These are phyloP conservation scores for Klebsormidium nitens DNA, from an alignment of 139 green algal genomes.

Conservation along the genomic window DNA sequence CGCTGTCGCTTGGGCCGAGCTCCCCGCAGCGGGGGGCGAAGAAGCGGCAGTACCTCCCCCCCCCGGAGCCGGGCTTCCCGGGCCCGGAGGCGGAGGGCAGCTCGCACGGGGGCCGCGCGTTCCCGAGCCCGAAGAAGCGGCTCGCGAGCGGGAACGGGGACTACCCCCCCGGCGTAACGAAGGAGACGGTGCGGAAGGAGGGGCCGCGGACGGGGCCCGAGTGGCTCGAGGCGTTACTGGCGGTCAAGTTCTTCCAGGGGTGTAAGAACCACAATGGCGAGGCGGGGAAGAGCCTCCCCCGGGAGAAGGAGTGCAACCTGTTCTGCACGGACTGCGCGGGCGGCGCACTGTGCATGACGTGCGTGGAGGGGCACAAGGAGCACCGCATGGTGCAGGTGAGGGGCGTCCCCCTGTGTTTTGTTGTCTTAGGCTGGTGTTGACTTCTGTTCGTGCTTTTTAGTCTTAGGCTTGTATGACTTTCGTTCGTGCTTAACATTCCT, in stretches of 20 bases:
- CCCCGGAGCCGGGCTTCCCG: no score
- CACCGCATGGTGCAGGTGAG: not conserved
- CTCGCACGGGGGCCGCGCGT: no score
- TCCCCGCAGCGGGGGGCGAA: no score
- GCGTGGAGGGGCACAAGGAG: slow-evolving; percentile 14
- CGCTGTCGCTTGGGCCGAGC: no score
- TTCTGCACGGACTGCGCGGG: slow-evolving; percentile 40
- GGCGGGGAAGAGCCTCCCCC: slow-evolving; percentile 28
- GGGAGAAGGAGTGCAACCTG: slow-evolving; percentile 45
- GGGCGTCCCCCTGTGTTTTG: no score
- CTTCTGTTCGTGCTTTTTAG: no score
- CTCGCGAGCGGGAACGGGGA: no score
- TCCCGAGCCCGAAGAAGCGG: no score
- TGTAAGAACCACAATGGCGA: slow-evolving; percentile 19
- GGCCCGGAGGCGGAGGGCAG: no score
- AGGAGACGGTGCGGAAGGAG: not conserved
- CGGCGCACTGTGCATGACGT: slow-evolving; percentile 35
- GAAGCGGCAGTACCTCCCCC: no score
- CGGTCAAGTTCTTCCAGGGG: slow-evolving; percentile 31
- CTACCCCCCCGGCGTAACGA: not conserved
- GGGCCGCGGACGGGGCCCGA: slow-evolving; percentile 2
- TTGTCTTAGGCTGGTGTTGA: no score
- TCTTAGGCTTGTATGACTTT: no score
- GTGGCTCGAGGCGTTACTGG: slow-evolving; percentile 31
- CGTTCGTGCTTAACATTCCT: not conserved